These are phyloP conservation scores for Dioscorea zingiberensis DNA, from an alignment of 106 monocot species.

Conservation along the genomic window DNA sequence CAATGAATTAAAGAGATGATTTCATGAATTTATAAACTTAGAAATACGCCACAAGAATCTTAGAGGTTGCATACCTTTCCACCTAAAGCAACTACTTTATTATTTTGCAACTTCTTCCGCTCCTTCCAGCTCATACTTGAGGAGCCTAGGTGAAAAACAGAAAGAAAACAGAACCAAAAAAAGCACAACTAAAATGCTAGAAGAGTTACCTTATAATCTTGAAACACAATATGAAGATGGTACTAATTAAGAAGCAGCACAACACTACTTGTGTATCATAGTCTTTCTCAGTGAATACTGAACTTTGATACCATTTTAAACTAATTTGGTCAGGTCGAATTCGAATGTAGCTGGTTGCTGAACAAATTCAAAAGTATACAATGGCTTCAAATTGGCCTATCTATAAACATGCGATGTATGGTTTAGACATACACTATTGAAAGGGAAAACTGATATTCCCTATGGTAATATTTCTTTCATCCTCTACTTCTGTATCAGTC, in stretches of 20 bases:
- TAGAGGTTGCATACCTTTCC: conserved; percentile 30
- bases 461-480: not conserved
- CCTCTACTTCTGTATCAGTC: not conserved
- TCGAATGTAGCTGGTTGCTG: too few relatives aligned
- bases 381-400: too few relatives aligned
- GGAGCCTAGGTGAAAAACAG: conserved; percentile 19
- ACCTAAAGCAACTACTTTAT: conserved; percentile 37
- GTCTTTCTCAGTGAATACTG: not conserved
- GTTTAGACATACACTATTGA: too few relatives aligned
- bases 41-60: not conserved
- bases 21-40: not conserved
- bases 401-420: too few relatives aligned
- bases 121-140: conserved; percentile 63
- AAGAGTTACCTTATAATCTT: not conserved
- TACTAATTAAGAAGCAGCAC: not conserved
- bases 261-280: not conserved
- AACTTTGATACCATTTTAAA: not conserved
- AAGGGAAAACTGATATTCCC: too few relatives aligned
- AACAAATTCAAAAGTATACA: too few relatives aligned
- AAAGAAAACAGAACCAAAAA: not conserved
- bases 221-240: not conserved
- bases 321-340: not conserved
- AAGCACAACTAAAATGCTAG: not conserved
- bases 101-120: conserved; percentile 48
- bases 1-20: not conserved